These are phyloP conservation scores for Huntiella decipiens DNA, from an alignment of 2,329 filamentous ascomycete species.

Conservation along the genomic window DNA sequence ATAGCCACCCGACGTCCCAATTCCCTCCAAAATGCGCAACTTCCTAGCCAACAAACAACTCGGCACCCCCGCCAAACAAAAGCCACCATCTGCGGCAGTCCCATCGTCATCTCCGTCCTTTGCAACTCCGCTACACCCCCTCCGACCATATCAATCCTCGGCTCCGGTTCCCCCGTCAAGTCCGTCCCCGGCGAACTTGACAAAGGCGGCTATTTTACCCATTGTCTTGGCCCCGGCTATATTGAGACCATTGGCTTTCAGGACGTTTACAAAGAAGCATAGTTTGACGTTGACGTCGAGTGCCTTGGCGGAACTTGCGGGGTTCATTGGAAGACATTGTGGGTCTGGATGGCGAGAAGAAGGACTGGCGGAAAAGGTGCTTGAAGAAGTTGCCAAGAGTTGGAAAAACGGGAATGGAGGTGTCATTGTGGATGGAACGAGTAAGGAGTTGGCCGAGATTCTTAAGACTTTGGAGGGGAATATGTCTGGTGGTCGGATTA, in stretches of 20 bases:
- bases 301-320: slow-evolving; percentile 64
- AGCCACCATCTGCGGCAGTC: slow-evolving; percentile 36
- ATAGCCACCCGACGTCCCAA: not conserved
- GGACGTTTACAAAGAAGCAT: slow-evolving; percentile 94
- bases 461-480: slow-evolving; percentile 68
- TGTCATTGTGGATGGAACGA: slow-evolving; percentile 74
- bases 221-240: slow-evolving; percentile 78
- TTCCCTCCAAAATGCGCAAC: slow-evolving; percentile 8
- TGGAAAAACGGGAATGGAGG: slow-evolving; percentile 86
- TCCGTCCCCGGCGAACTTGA: not conserved
- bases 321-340: slow-evolving; percentile 83
- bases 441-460: slow-evolving; percentile 59
- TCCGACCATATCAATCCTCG: slow-evolving; percentile 41
- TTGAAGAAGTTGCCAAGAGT: slow-evolving; percentile 75
- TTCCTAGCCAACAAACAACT: slow-evolving; percentile 12
- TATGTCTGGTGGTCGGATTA: slow-evolving; percentile 68
- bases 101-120: slow-evolving; percentile 85
- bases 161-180: slow-evolving; percentile 24
- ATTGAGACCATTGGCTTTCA: slow-evolving; percentile 75
- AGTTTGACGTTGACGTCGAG: slow-evolving; percentile 80
- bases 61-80: slow-evolving; percentile 9
- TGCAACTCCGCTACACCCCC: slow-evolving; percentile 65
- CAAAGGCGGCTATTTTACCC: slow-evolving; percentile 46
- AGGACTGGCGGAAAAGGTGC: slow-evolving; percentile 73
- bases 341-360: slow-evolving; percentile 94